Percentiles rank a stretch among this genome's conserved stretches.
These are phyloP conservation scores for Neltuma alba DNA, from an alignment of 306 rosid species.

Conservation along the genomic window DNA sequence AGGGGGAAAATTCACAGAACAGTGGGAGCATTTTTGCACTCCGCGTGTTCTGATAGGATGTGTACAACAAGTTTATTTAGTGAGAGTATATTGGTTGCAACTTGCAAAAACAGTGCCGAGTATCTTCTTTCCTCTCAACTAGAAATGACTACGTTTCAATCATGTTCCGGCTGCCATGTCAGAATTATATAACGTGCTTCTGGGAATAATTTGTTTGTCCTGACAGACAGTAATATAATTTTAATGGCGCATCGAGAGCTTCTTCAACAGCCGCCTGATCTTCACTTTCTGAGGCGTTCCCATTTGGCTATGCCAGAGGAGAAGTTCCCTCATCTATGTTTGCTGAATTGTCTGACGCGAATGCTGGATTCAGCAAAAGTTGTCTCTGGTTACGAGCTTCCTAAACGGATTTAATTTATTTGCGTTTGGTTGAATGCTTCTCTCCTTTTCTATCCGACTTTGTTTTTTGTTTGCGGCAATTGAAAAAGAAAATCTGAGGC, in stretches of 20 bases:
- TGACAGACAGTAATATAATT: background rate
- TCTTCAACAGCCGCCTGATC: slow-evolving; percentile 18
- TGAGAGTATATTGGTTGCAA: slow-evolving; percentile 6
- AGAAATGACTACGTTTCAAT: slow-evolving; percentile 29
- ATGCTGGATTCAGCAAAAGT: slow-evolving; percentile 30
- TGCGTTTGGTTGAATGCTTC: background rate
- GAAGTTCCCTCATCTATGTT: slow-evolving; percentile 16
- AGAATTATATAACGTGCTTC: slow-evolving; percentile 28
- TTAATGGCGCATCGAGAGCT: slow-evolving; percentile 4
- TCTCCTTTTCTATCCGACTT: background rate
- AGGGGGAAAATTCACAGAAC: background rate
- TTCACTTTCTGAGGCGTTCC: slow-evolving; percentile 27
- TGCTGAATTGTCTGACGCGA: slow-evolving; percentile 33
- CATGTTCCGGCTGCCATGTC: slow-evolving; percentile 37
- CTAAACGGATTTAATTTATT: background rate
- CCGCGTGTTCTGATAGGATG: slow-evolving; percentile 24
- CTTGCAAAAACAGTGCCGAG: slow-evolving; percentile 29
- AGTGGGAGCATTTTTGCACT: slow-evolving; percentile 25
- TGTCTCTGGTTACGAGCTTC: slow-evolving; percentile 20
- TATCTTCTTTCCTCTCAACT: slow-evolving; percentile 14
- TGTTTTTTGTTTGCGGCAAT: background rate
- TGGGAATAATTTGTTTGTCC: slow-evolving; percentile 27
- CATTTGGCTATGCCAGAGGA: slow-evolving; percentile 12
- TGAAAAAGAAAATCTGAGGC: no score
- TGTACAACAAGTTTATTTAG: slow-evolving; percentile 26